Evolutionary conservation across 2,329 filamentous ascomycete genomes (phyloP), one percentile per base, ranked within the genome.

Genomic region (Raffaelea ambrosiae): DNA sequence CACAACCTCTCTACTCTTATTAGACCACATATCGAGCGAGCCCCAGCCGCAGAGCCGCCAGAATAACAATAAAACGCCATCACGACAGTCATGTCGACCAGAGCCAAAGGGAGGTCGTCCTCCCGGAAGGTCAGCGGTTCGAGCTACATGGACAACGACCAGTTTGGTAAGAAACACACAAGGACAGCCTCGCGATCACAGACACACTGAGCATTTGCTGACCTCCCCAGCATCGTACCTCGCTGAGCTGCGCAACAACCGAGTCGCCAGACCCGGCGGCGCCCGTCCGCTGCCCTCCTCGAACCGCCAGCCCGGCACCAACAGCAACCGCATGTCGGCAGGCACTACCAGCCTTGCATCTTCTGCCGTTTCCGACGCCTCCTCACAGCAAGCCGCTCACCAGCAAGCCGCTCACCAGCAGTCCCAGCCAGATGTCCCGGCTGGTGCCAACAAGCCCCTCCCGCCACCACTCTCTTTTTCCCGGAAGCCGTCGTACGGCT

Each of bases 161-260:
- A 84, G 61, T 83, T 84, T 58, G 79, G 81, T 83, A 70, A 59
- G 72, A 47, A 49, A 47, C 11, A 23, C n/a, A n/a, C n/a, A n/a
- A n/a, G n/a, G 46, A 26, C n/a, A 13, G 8, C 20, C 3, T 39
- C 38, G 39, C 41, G 31, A 21, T 22, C 44, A 46, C 20, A 38
- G 39, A 42, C 22, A 13, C 39, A 4, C 18, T 16, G 10, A 5
- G 7, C 39, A 5, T 23, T 31, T 38, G 47, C 38, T 52, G 9
- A 40, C n/a, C 3, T n/a, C 26, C 19, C 14, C 48, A 88, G 85
- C 81, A 55, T 72, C 73, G 51, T 90, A 88, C 63, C 76, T 89
- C 33, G 73, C 82, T 56, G 79, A 83, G 55, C 75, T 91, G 33
- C 82, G 86, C 55, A 79, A 75, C 55, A 85, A 77, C 63, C 80